phyloP scores from a whole-genome alignment of 305 asterid species.

The Ilex paraguariensis region DNA sequence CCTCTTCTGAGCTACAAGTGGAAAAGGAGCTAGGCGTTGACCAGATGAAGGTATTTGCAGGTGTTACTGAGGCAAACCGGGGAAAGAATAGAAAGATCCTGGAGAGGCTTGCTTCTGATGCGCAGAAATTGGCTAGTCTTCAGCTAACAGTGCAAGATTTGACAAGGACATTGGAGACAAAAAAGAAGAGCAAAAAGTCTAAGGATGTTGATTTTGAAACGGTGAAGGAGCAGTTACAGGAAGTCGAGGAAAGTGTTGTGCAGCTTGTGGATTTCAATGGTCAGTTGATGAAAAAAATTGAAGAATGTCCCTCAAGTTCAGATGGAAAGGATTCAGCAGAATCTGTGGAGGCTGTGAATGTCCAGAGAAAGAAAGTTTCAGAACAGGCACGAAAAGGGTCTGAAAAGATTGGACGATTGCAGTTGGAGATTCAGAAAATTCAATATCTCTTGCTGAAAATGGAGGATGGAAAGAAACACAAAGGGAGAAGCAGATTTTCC shows the following conservation, averaged over 20 bases:
- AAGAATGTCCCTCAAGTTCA: slow-evolving; percentile 49
- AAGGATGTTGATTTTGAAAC: slow-evolving; percentile 65
- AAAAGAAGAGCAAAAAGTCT: slow-evolving; percentile 39
- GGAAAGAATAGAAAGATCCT: slow-evolving; percentile 53
- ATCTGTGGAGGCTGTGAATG: slow-evolving; percentile 41
- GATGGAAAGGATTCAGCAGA: slow-evolving; percentile 40
- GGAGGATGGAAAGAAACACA: slow-evolving; percentile 77
- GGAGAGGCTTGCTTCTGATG: slow-evolving; percentile 74
- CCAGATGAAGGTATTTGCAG: slow-evolving; percentile 41
- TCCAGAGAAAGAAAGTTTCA: slow-evolving; percentile 46
- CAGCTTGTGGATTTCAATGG: slow-evolving; percentile 63
- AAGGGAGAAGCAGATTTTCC: slow-evolving; percentile 39
- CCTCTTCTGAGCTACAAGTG: slow-evolving; percentile 53
- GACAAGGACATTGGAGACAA: slow-evolving; percentile 50
- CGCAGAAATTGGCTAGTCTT: slow-evolving; percentile 55
- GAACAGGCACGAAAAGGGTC: slow-evolving; percentile 88
- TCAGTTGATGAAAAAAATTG: slow-evolving; percentile 44
- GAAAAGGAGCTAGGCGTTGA: slow-evolving; percentile 77
- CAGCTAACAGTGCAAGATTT: slow-evolving; percentile 53
- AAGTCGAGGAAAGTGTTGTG: slow-evolving; percentile 72
- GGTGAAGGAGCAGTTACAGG: slow-evolving; percentile 75
- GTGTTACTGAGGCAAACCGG: slow-evolving; percentile 31
- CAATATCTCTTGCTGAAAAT: slow-evolving; percentile 65
- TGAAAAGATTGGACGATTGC: slow-evolving; percentile 78
- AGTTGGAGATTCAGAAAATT: slow-evolving; percentile 79